Evolutionary conservation across 2,329 filamentous ascomycete genomes (phyloP), one percentile per base, ranked within the genome.

Genomic region (Blastomyces parvus): DNA sequence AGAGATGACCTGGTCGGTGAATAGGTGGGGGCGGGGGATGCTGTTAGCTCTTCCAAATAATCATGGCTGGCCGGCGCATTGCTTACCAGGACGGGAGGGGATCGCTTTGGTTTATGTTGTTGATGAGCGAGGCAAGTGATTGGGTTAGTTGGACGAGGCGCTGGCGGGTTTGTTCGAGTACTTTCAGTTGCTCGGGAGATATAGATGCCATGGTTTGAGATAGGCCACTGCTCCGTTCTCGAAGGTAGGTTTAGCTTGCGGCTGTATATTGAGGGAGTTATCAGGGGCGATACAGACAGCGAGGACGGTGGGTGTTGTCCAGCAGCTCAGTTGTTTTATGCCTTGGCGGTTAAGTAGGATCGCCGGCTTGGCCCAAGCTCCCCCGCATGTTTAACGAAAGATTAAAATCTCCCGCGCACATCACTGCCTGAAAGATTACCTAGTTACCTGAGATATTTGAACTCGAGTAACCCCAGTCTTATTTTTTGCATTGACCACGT

Each of bases 111-210:
- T 84, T 74, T 48, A 91, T 78, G 69, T 85, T 83, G 67, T 79
- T 76, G 68, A 84, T 83, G 27, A 91, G 78, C 50, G 86, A 88
- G 63, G 78, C 81, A 25, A 92, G 83, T 68, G 84, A 89, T 73
- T 83, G 86, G 3, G 86, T 84, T 30, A 92, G 82, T 71, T 90
- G 86, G 56, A 81, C 81, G 27, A 91, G 81, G 36, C 87, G 83
- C 70, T 86, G 84, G 50, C 89, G 84, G 36, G 86, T 85, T 74
- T 88, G 83, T 70, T 92, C 89, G 33, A 92, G 82, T 50, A 84
- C 81, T 75, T 87, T 89, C 52, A 80, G 72, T 62, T 81, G 78
- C 57, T 78, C 75, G 59, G 71, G 70, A 5, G 67, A 74, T 60
- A 76, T 70, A 42, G 75, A 65, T 5, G 77, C 64, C 77, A 79